Conservation (phyloP, 257 asterid genomes). For the Marsdenia floribunda region DNA sequence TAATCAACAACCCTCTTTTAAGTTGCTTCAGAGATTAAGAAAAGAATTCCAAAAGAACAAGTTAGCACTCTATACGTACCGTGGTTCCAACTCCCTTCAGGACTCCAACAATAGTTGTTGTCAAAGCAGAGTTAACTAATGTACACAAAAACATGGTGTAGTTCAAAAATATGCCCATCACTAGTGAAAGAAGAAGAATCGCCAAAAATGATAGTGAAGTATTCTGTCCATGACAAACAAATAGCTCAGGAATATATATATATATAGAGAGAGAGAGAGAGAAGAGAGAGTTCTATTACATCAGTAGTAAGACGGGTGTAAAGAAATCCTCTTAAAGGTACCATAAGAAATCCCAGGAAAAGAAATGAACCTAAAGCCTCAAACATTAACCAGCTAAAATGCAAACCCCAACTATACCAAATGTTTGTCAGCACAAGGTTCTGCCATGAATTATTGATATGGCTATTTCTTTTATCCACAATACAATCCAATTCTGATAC, state of each 20-base stretch:
- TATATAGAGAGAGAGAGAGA: no score
- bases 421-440: no score
- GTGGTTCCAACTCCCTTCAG: conserved; percentile 98
- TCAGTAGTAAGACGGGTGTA: not conserved
- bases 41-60: not conserved
- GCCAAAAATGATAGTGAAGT: conserved; percentile 51
- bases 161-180: conserved; percentile 89
- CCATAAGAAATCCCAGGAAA: not conserved
- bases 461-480: no score
- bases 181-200: conserved; percentile 72
- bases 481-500: no score
- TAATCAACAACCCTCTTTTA: not conserved
- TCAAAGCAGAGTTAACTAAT: conserved; percentile 91
- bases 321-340: not conserved
- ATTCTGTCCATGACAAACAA: conserved; percentile 45
- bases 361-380: not conserved
- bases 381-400: not conserved
- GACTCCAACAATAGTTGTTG: conserved; percentile 96
- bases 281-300: not conserved
- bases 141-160: conserved; percentile 99
- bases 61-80: conserved; percentile 33
- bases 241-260: not conserved
- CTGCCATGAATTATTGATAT: no score
- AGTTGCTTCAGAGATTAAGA: not conserved
- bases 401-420: not conserved